Evolutionary conservation across 2,329 filamentous ascomycete species (phyloP), one percentile per base, ranked within the genome.

Genomic region (Monilinia laxa): DNA sequence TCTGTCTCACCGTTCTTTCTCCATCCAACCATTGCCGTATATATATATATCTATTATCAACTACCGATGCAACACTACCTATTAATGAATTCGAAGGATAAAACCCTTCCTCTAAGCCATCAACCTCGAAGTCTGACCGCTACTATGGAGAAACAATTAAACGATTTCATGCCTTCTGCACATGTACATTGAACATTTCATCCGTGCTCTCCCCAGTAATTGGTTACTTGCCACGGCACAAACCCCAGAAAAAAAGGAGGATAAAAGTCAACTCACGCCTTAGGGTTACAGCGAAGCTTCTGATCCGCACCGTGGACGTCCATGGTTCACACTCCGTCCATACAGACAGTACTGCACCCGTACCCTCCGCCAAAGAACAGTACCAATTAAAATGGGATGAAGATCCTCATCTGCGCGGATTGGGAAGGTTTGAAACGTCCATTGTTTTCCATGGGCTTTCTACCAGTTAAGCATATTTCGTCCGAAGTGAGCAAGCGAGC

Each of bases 361-460:
- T 28, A 28, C 28, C 28, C 28, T 28, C 4, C 28, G 4, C 28
- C 28, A 28, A 28, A 28, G 28, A 28, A 28, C 28, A 20, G 16
- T 9, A 49, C 56, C 25, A 47, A 59, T 47, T n/a, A n/a, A 16
- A 47, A 45, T 47, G 38, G 4, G 28, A 49, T 51, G 42, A 51
- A 49, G 57, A 51, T 60, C 42, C 42, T 60, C 45, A 60, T 60
- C 42, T 59, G 57, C 25, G 57, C 25, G 40, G 35, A 47, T 18
- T 20, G 16, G 42, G 16, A 47, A 47, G 1, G 0, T 14, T 35
- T 35, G 57, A 59, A 49, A 59, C 42, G 28, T 49, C 25, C 25
- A 35, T 23, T 47, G 42, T 12, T 47, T 31, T 47, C 20, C 20
- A 35, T 35, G 31, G 31, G 5, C 25, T 2, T 47, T 6, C 12